Percentiles rank a stretch among this genome's conserved stretches.
These are phyloP conservation scores for Diaporthe destruens DNA, from an alignment of 2,329 filamentous ascomycete species.

Conservation along the genomic window DNA sequence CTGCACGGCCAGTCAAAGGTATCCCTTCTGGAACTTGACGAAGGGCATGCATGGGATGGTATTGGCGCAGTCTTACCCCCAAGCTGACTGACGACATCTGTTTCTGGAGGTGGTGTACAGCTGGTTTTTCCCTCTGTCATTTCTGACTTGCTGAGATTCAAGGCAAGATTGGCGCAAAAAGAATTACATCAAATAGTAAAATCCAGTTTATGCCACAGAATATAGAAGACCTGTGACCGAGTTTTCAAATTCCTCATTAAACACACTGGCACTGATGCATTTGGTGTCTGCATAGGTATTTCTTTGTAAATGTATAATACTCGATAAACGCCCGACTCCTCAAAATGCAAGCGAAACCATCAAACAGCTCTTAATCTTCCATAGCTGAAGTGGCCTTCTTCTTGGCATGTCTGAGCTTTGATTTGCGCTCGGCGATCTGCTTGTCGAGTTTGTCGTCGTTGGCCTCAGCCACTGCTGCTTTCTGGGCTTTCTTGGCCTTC, in stretches of 20 bases:
- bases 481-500: conserved; percentile 46
- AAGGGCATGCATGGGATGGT: too few species aligned
- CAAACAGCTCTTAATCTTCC: conserved; percentile 53
- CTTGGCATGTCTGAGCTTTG: conserved; percentile 71
- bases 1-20: background rate
- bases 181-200: background rate
- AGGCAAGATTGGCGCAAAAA: background rate
- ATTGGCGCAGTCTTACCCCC: background rate
- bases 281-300: background rate
- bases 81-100: background rate
- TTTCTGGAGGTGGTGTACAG: background rate
- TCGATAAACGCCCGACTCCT: conserved; percentile 37
- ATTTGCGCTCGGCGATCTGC: conserved; percentile 71
- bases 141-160: too few species aligned
- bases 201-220: background rate
- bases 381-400: conserved; percentile 65
- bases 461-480: conserved; percentile 52
- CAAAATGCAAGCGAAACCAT: conserved; percentile 42
- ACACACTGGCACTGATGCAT: background rate
- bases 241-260: background rate
- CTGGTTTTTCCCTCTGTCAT: too few species aligned
- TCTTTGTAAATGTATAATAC: conserved; percentile 15
- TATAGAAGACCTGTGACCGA: background rate
- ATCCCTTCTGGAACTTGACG: background rate
- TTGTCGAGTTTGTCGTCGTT: conserved; percentile 67